Base-by-base conservation (phyloP, 805 yeast species). In the Pichia gijzeniarum region DNA sequence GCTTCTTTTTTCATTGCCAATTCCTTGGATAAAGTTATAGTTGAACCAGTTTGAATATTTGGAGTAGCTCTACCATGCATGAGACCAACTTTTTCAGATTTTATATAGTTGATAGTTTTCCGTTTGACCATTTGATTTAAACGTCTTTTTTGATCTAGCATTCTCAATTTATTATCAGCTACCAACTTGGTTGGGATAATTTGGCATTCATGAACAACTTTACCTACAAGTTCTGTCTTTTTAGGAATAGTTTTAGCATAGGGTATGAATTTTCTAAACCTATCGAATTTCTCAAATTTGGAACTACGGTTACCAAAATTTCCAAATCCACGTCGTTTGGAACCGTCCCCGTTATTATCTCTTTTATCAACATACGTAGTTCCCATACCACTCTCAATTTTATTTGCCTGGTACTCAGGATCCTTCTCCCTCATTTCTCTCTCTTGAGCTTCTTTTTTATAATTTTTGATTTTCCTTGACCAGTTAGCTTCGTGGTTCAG, bases 131-230 rank as follows among this genome's bases (percentile, higher is more conserved):
- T 59, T 34, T 55, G 57, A 12, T 55, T 55, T 22, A 63, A 52
- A 36, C 55, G 51, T 37, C 61, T 53, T 52, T 53, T 60, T 41
- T 58, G 64, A 70, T 58, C 77, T 71, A 53, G 79, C 73, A 57
- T 82, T 78, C 62, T 82, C 73, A 62, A 41, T 43, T 53, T 53
- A 62, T 89, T 88, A 60, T 83, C 82, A 25, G 77, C 73, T 58
- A 88, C 95, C 37, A 71, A 68, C 56, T 79, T 76, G 4, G 88
- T 77, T 12, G 98, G 97, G 42, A 84, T 77, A 18, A 87, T 81
- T 55, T 84, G 86, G 63, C 97, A 90, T 61, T 93, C 99, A 61
- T 93, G 97, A 46, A 82, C 85, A 25, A 91, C 82, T 32, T 89
- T 86, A 33, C 99, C 99, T 12, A 79, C 75, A 31, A 93, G 65